Percentiles rank a stretch among this genome's conserved stretches.
These are phyloP conservation scores for Crithidia thermophila DNA, from an alignment of 208 protist genomes.

Conservation along the genomic window DNA sequence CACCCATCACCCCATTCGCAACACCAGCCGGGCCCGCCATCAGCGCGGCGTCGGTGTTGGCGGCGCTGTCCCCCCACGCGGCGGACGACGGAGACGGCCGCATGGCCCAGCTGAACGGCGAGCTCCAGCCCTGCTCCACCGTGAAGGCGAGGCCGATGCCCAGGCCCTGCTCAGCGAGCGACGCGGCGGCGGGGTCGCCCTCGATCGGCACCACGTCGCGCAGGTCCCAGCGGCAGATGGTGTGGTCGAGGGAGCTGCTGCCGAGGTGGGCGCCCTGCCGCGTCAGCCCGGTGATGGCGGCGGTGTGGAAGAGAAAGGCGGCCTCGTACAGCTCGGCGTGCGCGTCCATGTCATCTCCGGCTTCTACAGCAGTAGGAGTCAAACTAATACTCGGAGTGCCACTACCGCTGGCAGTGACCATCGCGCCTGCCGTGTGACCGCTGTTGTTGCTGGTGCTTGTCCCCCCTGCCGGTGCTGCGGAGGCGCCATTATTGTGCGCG, in stretches of 20 bases:
- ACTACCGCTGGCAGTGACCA: too few species aligned
- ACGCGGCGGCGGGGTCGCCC: constrained; percentile 16
- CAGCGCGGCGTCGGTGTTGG: too few species aligned
- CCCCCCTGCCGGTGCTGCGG: too few species aligned
- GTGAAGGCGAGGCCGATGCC: neutral
- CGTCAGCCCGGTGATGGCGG: constrained; percentile 39
- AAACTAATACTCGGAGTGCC: too few species aligned
- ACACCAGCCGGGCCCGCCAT: neutral
- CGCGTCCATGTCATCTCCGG: neutral
- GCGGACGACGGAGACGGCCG: neutral
- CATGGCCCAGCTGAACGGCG: constrained; percentile 10
- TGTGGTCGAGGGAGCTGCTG: constrained; percentile 43
- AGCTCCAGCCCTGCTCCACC: neutral
- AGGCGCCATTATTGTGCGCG: too few species aligned
- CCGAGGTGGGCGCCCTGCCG: constrained; percentile 42
- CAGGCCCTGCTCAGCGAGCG: constrained; percentile 9
- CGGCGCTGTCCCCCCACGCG: too few species aligned
- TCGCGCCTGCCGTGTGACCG: too few species aligned
- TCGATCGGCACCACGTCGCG: constrained; percentile 18
- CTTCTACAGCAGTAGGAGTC: neutral
- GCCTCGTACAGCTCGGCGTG: constrained; percentile 14
- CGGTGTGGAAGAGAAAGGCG: constrained; percentile 41
- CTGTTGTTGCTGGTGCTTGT: neutral
- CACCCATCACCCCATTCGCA: neutral
- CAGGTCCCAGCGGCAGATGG: constrained; percentile 50